phyloP scores from a whole-genome alignment of 2,329 filamentous ascomycete genomes.

The Chalaropsis ovoidea region DNA sequence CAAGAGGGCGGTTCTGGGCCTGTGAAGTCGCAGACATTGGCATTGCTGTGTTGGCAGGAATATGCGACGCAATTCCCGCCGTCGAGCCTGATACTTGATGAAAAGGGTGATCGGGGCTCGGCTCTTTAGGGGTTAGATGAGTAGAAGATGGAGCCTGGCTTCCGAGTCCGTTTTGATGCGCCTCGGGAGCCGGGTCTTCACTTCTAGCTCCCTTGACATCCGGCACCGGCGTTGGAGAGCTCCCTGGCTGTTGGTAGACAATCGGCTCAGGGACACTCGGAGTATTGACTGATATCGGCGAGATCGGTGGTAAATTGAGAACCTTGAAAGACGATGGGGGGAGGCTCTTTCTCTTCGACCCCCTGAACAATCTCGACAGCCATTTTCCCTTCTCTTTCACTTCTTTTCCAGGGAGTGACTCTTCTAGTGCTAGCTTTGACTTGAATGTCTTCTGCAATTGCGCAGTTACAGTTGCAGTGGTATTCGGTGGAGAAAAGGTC shows the following conservation, averaged over 20 bases:
- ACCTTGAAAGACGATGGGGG: constrained; percentile 14
- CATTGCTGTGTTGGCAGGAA: not conserved
- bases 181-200: not conserved
- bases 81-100: not conserved
- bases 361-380: constrained; percentile 17
- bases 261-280: too few species aligned
- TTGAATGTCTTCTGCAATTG: not conserved
- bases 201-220: not conserved
- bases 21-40: not conserved
- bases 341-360: constrained; percentile 3
- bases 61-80: not conserved
- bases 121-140: not conserved
- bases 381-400: constrained; percentile 18
- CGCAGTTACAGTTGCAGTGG: not conserved
- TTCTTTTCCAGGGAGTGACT: not conserved
- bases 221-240: not conserved
- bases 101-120: too few species aligned
- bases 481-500: not conserved
- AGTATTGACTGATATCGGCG: not conserved
- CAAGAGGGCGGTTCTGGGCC: not conserved
- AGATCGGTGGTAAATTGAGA: not conserved
- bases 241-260: not conserved
- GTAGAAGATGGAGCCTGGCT: constrained; percentile 1
- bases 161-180: constrained; percentile 12
- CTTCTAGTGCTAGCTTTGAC: not conserved